Conservation (phyloP, 2,329 filamentous ascomycete genomes). For the Aaosphaeria pasadenensis region DNA sequence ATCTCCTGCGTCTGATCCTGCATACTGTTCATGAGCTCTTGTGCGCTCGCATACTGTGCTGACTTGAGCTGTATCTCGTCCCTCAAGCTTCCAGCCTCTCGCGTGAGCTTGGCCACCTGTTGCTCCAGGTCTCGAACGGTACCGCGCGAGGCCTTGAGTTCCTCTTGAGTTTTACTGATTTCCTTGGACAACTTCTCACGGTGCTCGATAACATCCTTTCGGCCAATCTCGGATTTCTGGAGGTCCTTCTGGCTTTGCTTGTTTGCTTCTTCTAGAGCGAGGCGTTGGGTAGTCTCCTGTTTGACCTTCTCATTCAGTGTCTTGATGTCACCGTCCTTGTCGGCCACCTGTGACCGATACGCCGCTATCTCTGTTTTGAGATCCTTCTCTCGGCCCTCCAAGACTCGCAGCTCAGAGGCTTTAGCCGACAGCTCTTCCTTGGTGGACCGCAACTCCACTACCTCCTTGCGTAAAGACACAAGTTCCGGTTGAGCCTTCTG, state of each 20-base stretch:
- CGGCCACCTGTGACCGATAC: slow-evolving; percentile 66
- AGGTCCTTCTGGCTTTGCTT: slow-evolving; percentile 73
- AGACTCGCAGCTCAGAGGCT: slow-evolving; percentile 63
- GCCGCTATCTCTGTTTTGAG: slow-evolving; percentile 69
- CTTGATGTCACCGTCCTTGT: slow-evolving; percentile 76
- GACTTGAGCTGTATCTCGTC: slow-evolving; percentile 83
- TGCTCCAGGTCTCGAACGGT: slow-evolving; percentile 72
- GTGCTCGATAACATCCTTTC: slow-evolving; percentile 70
- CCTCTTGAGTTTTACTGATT: slow-evolving; percentile 68
- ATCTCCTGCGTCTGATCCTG: slow-evolving; percentile 88
- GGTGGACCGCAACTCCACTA: slow-evolving; percentile 66
- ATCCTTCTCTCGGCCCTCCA: slow-evolving; percentile 81
- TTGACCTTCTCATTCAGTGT: slow-evolving; percentile 74
- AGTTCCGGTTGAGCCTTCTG: slow-evolving; percentile 87
- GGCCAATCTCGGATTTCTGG: slow-evolving; percentile 73
- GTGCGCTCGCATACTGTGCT: slow-evolving; percentile 80
- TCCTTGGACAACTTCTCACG: slow-evolving; percentile 71
- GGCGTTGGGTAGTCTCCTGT: slow-evolving; percentile 67
- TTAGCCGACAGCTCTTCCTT: slow-evolving; percentile 71
- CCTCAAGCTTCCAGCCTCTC: slow-evolving; percentile 64
- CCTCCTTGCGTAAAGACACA: slow-evolving; percentile 73
- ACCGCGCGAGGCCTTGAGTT: slow-evolving; percentile 56
- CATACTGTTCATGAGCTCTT: slow-evolving; percentile 86
- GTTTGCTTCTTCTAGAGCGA: slow-evolving; percentile 76
- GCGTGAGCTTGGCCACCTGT: slow-evolving; percentile 64